Base-by-base conservation (phyloP, 2,329 filamentous ascomycete species). In the Coleophoma eucalyptorum region DNA sequence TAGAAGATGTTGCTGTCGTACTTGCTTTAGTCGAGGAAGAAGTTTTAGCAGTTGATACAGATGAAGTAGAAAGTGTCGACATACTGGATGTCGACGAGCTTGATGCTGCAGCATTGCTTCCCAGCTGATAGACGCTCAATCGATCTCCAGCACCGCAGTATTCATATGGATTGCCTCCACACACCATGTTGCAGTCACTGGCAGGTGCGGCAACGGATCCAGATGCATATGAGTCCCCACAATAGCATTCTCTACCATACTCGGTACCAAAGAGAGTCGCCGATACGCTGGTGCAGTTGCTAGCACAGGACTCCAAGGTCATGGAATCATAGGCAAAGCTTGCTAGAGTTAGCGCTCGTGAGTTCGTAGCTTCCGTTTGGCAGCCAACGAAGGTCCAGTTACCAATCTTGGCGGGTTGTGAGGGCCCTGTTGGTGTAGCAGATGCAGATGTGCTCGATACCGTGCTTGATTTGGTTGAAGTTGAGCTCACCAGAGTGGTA, bases 221-320 rank as follows among this genome's bases (percentile, higher is more conserved):
- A 16, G 35, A 18, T 16, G 37, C 19, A 6, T 58, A 46, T 10
- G n/a, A 38, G 49, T 62, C 60, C 33, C 60, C 62, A 42, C 63
- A 65, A 45, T 46, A 50, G n/a, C 65, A 68, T 55, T 68, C 63
- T 37, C 58, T 45, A 21, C 58, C 57, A 50, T 67, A 70, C 50
- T 71, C 68, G 15, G 68, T 60, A 38, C 68, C 68, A 35, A 63
- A 63, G 50, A 62, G 65, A 26, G 26, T 26, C 26, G 26, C 26
- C 2, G 50, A 57, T 35, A 61, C 68, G 1, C 56, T 59, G 3
- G 49, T 43, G 38, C 58, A 65, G 21, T 58, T 50, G 2, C 49
- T 35, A 11, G 50, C 54, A 43, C 65, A 67, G 31, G 52, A 55
- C 38, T 65, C 57, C 38, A 63, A 52, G 4, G 59, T 59, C 62